A percentile compares a stretch with the other conserved stretches of the same genome.
Evolutionary conservation across 2,329 filamentous ascomycete genomes (phyloP).

Genomic region (Fusarium newnesense): DNA sequence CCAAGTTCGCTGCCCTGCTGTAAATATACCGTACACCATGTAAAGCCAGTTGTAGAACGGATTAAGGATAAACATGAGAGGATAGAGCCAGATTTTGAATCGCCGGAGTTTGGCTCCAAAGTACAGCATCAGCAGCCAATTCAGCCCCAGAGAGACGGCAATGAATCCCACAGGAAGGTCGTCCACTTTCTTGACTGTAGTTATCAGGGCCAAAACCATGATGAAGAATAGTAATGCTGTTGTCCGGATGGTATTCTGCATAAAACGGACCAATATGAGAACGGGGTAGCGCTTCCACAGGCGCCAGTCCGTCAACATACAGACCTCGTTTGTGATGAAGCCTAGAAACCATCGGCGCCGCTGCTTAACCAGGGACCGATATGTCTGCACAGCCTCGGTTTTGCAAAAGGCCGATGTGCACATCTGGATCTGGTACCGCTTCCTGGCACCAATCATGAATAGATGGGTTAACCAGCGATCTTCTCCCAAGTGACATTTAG

Average conservation of each 20-base stretch:
- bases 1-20: conserved; percentile 94
- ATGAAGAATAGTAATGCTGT: conserved; percentile 95
- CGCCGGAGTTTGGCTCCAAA: conserved; percentile 88
- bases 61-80: conserved; percentile 93
- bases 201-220: conserved; percentile 86
- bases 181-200: conserved; percentile 80
- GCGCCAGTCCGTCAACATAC: conserved; percentile 95
- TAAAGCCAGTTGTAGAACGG: conserved; percentile 99
- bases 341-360: conserved; percentile 95
- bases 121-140: conserved; percentile 96
- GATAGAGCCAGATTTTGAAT: conserved; percentile 95
- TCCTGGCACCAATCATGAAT: conserved; percentile 97
- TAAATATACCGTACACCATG: conserved; percentile 97
- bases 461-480: conserved; percentile 97
- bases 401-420: conserved; percentile 98
- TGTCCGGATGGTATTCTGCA: conserved; percentile 96
- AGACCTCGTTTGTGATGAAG: conserved; percentile 97
- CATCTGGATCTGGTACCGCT: conserved; percentile 96
- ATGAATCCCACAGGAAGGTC: conserved; percentile 94
- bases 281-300: conserved; percentile 93
- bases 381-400: conserved; percentile 94
- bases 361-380: conserved; percentile 88
- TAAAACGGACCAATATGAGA: conserved; percentile 85
- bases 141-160: conserved; percentile 88
- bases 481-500: conserved; percentile 93